Percentiles rank a stretch among this genome's conserved stretches.
These are phyloP conservation scores for Aureobasidium sp. DNA, from an alignment of 2,329 filamentous ascomycete species.

Conservation along the genomic window DNA sequence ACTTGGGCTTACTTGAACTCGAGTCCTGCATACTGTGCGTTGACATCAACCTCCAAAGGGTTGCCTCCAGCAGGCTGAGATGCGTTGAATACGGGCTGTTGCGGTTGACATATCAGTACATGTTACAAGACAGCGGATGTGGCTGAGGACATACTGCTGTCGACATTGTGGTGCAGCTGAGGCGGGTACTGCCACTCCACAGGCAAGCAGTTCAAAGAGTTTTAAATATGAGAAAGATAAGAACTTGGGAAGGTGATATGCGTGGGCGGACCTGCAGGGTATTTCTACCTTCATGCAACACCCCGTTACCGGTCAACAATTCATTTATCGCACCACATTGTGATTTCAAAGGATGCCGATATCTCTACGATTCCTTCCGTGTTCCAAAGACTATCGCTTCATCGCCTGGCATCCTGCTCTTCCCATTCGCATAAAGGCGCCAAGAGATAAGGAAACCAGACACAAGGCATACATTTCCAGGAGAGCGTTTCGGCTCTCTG, in stretches of 20 bases:
- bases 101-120: background rate
- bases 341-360: background rate
- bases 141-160: background rate
- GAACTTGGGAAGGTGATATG: background rate
- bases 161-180: background rate
- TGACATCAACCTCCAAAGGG: conserved; percentile 47
- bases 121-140: background rate
- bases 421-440: background rate
- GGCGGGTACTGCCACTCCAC: background rate
- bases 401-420: background rate
- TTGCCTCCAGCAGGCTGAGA: conserved; percentile 49
- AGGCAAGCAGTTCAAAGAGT: background rate
- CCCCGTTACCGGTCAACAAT: conserved; percentile 6
- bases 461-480: conserved; percentile 2
- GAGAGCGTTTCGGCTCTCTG: background rate
- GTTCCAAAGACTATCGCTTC: conserved; percentile 1
- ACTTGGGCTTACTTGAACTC: conserved; percentile 49
- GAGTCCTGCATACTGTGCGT: conserved; percentile 51
- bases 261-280: background rate
- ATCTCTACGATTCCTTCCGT: conserved; percentile 7
- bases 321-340: background rate
- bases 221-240: background rate
- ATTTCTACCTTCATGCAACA: conserved; percentile 9
- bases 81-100: conserved; percentile 34
- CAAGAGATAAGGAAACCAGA: conserved; percentile 10